These are phyloP conservation scores for Salix brachista DNA, from an alignment of 345 rosid species.

Conservation along the genomic window DNA sequence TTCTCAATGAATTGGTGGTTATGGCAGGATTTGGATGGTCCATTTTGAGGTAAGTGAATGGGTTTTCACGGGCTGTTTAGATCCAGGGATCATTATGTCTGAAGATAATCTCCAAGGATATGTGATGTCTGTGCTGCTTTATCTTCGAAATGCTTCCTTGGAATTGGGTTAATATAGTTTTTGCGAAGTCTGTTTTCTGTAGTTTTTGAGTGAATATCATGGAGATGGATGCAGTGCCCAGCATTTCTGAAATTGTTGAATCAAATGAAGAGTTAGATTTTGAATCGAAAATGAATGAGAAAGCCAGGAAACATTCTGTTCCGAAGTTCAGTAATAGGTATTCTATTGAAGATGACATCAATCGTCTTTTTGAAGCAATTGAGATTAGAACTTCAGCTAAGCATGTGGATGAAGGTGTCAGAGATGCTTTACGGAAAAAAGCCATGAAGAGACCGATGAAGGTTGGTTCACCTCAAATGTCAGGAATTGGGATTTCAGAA, in stretches of 20 bases:
- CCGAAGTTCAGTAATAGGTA: conserved; percentile 36
- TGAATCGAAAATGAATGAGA: conserved; percentile 23
- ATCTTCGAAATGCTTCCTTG: conserved; percentile 20
- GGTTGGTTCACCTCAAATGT: conserved; percentile 52
- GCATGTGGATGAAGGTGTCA: conserved; percentile 32
- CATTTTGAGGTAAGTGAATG: conserved; percentile 19
- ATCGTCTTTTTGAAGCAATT: conserved; percentile 62
- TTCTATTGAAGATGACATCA: conserved; percentile 69
- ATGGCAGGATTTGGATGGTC: conserved; percentile 36
- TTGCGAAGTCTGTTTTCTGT: conserved; percentile 1
- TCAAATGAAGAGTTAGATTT: conserved; percentile 33
- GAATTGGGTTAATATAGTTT: conserved; percentile 39
- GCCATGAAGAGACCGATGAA: conserved; percentile 69
- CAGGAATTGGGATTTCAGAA: conserved; percentile 67
- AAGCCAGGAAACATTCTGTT: conserved; percentile 23
- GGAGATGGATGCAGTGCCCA: conserved; percentile 36
- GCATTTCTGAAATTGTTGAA: conserved; percentile 57
- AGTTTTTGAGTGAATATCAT: conserved; percentile 15
- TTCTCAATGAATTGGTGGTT: not conserved
- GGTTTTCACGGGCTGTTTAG: conserved; percentile 11
- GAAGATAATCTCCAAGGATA: conserved; percentile 16
- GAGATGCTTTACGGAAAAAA: conserved; percentile 44
- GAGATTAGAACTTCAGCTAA: conserved; percentile 43
- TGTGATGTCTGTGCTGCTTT: conserved; percentile 12
- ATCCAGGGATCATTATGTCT: conserved; percentile 30